Evolutionary conservation across 768 basidiomycete species (phyloP).

Genomic region (Kwoniella dejecticola): DNA sequence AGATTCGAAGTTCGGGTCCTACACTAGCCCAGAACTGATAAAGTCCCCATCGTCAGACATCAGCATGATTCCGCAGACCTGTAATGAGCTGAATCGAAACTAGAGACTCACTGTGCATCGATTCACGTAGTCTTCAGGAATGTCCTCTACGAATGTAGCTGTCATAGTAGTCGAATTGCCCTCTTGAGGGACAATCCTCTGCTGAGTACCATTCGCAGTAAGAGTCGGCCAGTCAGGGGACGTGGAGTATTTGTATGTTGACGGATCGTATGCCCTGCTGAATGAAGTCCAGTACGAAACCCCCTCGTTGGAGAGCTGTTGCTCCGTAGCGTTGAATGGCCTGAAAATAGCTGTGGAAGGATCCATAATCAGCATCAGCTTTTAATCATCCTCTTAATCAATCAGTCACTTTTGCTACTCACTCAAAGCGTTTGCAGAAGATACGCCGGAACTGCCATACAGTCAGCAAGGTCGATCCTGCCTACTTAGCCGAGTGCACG

Average conservation of each 20-base stretch:
- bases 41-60: too few species aligned
- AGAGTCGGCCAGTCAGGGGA: constrained; percentile 20
- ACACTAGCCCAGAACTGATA: too few species aligned
- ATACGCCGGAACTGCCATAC: constrained; percentile 25
- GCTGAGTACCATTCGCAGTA: background rate
- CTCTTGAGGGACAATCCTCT: constrained; percentile 15
- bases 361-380: too few species aligned
- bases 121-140: constrained; percentile 10
- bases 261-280: constrained; percentile 13
- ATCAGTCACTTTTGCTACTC: background rate
- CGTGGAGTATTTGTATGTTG: constrained; percentile 3
- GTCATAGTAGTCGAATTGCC: constrained; percentile 19
- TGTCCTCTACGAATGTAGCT: constrained; percentile 13
- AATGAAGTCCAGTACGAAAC: constrained; percentile 28
- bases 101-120: constrained; percentile 18
- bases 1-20: too few species aligned
- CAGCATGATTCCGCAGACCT: too few species aligned
- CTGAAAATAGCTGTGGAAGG: constrained; percentile 1
- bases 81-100: too few species aligned
- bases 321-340: constrained; percentile 27
- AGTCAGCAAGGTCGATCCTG: too few species aligned
- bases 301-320: constrained; percentile 19
- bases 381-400: too few species aligned
- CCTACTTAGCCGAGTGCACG: too few species aligned
- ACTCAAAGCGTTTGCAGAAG: constrained; percentile 25